Evolutionary conservation across 2,329 filamentous ascomycete genomes (phyloP), one percentile per base, ranked within the genome.

Genomic region (Chaetomium strumarium): DNA sequence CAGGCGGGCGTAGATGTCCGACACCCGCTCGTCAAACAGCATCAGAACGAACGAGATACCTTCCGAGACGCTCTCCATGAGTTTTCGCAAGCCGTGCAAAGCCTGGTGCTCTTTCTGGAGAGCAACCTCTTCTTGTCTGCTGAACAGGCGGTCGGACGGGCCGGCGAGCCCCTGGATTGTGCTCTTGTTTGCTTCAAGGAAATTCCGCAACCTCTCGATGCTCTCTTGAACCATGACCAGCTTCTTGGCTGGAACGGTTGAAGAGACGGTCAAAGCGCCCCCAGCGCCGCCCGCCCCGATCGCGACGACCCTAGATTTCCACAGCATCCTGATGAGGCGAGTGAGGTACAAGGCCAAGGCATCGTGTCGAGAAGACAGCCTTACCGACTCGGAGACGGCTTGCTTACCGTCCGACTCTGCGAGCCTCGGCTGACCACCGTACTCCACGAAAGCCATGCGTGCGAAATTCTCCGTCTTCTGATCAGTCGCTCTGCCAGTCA

Each of bases 21-120:
- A 83, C 5, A 96, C 84, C 11, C 87, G 84, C 74, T 99, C 92
- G 59, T 97, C 92, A 56, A 97, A 97, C 1, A 99, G 77, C 66
- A 96, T 93, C 19, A 92, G 78, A 4, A 96, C 90, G 62, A 99
- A 99, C 0, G 92, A 95, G 47, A 99, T 96, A 4, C 93, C 93
- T 68, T 99, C 93, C 8, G 93, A 91, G 37, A 96, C 93, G 67
- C 90, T 90, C 50, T 86, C 85, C 68, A 96, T 89, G 20, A 99
- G 76, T 58, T 86, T 84, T 57, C 95, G 82, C 45, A 99, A 74
- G 2, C 90, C 90, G 64, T 93, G 86, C 58, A 99, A 78, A 11
- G 91, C 91, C 62, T 95, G 88, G 66, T 99, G 92, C 68, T 99
- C 93, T 13, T 90, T 92, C 67, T 96, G 92, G 19, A 96, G 76